Base-by-base conservation (phyloP, 345 rosid species). In the Aurinia saxatilis region DNA sequence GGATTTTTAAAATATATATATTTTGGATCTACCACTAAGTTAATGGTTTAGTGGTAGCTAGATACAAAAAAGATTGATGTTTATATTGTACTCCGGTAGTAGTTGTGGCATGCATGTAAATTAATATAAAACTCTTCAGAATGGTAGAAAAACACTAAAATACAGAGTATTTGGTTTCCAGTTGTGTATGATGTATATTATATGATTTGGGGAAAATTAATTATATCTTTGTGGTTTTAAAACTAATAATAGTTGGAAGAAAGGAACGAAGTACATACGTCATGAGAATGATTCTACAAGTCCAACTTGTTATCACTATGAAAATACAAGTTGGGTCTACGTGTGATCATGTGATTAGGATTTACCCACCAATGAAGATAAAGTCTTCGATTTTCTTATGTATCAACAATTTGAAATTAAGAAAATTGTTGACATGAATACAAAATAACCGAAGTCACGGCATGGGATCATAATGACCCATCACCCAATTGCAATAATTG, bases 351-450 rank as follows among this genome's bases (percentile, higher is more conserved):
- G 42, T 10, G 67, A 60, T 27, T 60, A 68, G 16, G 67, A 53
- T 57, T 52, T 55, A 10, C 30, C 67, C 55, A 69, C 73, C 63
- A 69, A 61, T 69, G 52, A 50, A 17, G 2, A 68, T 40, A 33
- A 34, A 59, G 50, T 29, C 40, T 40, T 21, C 17, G 23, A 10
- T 39, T 11, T 21, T 55, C 39, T 54, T 15, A 5, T 45, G 5
- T 34, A 15, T 55, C 30, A 23, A 25, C 6, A n/a, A 5, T 54
- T 34, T 9, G 55, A 27, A 15, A 39, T 19, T 7, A 7, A 51
- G 34, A 27, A 52, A 23, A 51, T 4, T 11, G 31, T 16, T 51
- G 40, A 60, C 16, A 60, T 34, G 8, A 23, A 58, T 35, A 41
- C 59, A 40, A 40, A 50, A 44, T 33, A 45, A 10, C 62, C 35